A percentile compares a stretch with the other conserved stretches of the same genome.
Evolutionary conservation across 345 rosid species (phyloP).

Genomic region (Corchorus capsularis): DNA sequence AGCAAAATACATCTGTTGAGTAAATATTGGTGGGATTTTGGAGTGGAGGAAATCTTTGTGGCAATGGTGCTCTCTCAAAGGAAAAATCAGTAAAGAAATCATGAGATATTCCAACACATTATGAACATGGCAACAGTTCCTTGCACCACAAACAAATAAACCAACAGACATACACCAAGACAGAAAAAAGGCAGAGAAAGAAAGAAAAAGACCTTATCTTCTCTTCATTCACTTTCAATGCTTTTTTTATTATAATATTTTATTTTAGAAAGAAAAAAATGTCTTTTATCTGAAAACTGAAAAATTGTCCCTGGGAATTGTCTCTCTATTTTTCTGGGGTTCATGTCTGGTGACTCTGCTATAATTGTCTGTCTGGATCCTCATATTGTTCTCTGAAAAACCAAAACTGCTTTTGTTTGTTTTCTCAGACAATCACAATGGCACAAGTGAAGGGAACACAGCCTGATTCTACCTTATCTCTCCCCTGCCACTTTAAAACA

Average conservation of each 20-base stretch:
- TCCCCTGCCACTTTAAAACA: conserved; percentile 42
- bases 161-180: conserved; percentile 3
- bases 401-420: conserved; percentile 39
- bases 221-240: conserved; percentile 17
- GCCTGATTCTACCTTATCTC: conserved; percentile 48
- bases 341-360: conserved; percentile 24
- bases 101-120: conserved; percentile 13
- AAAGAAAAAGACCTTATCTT: conserved; percentile 26
- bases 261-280: not conserved
- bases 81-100: conserved; percentile 22
- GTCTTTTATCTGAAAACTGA: conserved; percentile 11
- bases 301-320: conserved; percentile 23
- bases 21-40: not conserved
- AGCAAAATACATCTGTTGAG: not conserved
- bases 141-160: conserved; percentile 18
- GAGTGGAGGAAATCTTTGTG: not conserved
- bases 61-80: conserved; percentile 7
- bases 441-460: conserved; percentile 29
- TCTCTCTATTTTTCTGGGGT: conserved; percentile 26
- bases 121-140: conserved; percentile 15
- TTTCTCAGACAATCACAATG: conserved; percentile 34
- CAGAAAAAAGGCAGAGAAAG: not conserved
- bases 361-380: conserved; percentile 31
- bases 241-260: conserved; percentile 4
- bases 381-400: conserved; percentile 23